These are phyloP conservation scores for Claviceps paspali DNA, from an alignment of 2,329 filamentous ascomycete species.

Conservation along the genomic window DNA sequence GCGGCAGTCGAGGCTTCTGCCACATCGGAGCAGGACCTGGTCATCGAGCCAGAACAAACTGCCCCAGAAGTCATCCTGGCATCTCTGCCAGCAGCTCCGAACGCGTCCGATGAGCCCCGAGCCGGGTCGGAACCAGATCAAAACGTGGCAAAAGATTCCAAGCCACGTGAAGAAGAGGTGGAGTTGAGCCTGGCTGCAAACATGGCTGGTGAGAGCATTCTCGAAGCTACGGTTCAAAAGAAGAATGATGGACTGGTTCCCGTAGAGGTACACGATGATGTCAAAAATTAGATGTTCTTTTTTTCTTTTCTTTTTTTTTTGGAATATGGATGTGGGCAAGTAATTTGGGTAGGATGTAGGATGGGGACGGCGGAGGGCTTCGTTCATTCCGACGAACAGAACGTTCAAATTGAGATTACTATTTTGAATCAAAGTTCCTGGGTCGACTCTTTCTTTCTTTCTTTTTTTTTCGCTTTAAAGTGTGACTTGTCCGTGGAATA, in stretches of 20 bases:
- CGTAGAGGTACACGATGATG: constrained; percentile 19
- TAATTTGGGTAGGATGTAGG: background rate
- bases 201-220: constrained; percentile 28
- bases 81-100: background rate
- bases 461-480: no score
- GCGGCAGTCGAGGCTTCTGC: background rate
- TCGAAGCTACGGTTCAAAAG: constrained; percentile 23
- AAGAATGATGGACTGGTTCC: constrained; percentile 20
- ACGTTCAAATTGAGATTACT: no score
- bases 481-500: no score
- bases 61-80: background rate
- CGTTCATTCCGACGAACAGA: no score
- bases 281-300: constrained; percentile 12
- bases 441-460: no score
- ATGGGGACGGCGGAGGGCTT: no score
- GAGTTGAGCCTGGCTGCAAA: constrained; percentile 26
- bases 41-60: background rate
- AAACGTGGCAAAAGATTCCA: background rate
- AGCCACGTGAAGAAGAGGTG: constrained; percentile 5
- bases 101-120: constrained; percentile 2
- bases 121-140: constrained; percentile 1
- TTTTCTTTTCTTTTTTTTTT: background rate
- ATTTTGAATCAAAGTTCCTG: no score
- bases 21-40: constrained; percentile 1
- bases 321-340: background rate